Evolutionary conservation across 257 asterid species (phyloP).

Genomic region (Nyctanthes arbortristis): DNA sequence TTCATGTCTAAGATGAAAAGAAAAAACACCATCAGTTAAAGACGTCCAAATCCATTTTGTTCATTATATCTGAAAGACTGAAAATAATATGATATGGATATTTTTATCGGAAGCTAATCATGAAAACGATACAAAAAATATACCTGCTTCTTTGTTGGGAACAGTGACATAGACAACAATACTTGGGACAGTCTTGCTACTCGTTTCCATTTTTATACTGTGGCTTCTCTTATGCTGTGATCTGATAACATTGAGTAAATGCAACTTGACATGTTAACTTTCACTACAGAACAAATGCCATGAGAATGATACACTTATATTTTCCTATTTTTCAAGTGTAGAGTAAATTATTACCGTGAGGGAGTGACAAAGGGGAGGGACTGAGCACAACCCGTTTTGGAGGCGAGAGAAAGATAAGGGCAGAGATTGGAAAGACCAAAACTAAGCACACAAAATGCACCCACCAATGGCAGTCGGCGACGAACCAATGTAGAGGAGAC

Average conservation of each 20-base stretch:
- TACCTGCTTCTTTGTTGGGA: constrained; percentile 90
- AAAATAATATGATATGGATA: neutral
- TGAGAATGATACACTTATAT: neutral
- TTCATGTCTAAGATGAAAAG: neutral
- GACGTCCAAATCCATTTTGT: constrained; percentile 1
- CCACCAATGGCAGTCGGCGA: constrained; percentile 72
- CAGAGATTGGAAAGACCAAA: constrained; percentile 74
- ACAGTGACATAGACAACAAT: constrained; percentile 97
- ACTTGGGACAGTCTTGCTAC: constrained; percentile 64
- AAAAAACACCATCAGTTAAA: neutral
- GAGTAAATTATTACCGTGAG: constrained; percentile 45
- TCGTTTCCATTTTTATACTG: constrained; percentile 71
- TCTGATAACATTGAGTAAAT: constrained; percentile 30
- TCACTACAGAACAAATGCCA: constrained; percentile 15
- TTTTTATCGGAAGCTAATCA: constrained; percentile 1
- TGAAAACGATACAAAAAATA: constrained; percentile 6
- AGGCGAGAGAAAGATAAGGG: constrained; percentile 38
- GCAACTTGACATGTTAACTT: constrained; percentile 19
- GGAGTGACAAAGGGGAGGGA: constrained; percentile 50
- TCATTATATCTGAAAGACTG: constrained; percentile 3
- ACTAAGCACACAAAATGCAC: constrained; percentile 80
- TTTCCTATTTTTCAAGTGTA: neutral
- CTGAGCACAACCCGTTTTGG: constrained; percentile 48
- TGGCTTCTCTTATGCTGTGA: constrained; percentile 43
- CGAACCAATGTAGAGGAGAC: constrained; percentile 61